Evolutionary conservation across 257 asterid genomes (phyloP).

Genomic region (Forsythia suspensa): DNA sequence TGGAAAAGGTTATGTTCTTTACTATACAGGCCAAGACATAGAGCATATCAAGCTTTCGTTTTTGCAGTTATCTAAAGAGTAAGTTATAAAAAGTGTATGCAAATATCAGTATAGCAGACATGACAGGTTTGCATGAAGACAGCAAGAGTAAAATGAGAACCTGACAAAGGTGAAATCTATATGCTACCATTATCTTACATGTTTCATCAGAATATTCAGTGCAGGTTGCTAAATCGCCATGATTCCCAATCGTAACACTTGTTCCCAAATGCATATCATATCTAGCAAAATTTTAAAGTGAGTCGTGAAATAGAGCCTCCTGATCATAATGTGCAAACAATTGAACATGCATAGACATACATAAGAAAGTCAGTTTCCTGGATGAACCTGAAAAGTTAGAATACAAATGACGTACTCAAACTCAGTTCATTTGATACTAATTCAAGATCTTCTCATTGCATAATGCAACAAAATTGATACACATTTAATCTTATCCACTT

Average conservation of each 20-base stretch:
- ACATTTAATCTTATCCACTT: background rate
- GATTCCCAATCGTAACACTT: slow-evolving; percentile 56
- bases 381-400: background rate
- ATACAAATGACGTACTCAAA: background rate
- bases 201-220: slow-evolving; percentile 72
- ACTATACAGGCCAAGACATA: background rate
- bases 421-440: slow-evolving; percentile 1
- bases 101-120: background rate
- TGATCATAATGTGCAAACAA: slow-evolving; percentile 19
- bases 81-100: background rate
- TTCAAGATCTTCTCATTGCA: slow-evolving; percentile 9
- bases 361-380: background rate
- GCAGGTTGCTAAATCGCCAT: slow-evolving; percentile 74
- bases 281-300: slow-evolving; percentile 42
- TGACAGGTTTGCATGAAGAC: background rate
- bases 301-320: slow-evolving; percentile 16
- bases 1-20: slow-evolving; percentile 2
- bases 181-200: slow-evolving; percentile 46
- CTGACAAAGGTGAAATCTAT: background rate
- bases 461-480: background rate
- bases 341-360: slow-evolving; percentile 13
- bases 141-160: slow-evolving; percentile 7
- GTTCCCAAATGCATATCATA: slow-evolving; percentile 67
- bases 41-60: background rate
- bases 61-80: background rate